These are phyloP conservation scores for Leucocoprinus birnbaumii DNA, from an alignment of 768 basidiomycete genomes.

Conservation along the genomic window DNA sequence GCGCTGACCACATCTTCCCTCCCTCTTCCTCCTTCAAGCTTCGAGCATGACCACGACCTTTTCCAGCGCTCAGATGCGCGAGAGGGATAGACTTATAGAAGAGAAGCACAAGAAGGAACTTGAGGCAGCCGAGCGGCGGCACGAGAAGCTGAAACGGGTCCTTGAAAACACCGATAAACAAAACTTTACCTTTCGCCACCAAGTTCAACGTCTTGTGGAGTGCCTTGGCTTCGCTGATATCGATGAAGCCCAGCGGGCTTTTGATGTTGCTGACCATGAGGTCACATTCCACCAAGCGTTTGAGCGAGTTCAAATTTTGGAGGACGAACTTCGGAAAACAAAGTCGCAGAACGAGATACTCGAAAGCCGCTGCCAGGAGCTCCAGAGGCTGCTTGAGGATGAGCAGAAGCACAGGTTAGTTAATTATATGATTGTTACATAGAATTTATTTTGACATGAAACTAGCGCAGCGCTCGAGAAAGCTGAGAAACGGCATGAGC, in stretches of 20 bases:
- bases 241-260: conserved; percentile 37
- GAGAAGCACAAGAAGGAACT: conserved; percentile 28
- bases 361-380: conserved; percentile 17
- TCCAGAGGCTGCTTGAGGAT: conserved; percentile 20
- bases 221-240: conserved; percentile 42
- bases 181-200: conserved; percentile 33
- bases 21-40: too few relatives aligned
- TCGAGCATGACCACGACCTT: conserved; percentile 17
- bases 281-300: conserved; percentile 32
- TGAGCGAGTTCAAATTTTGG: conserved; percentile 29
- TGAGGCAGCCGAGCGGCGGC: conserved; percentile 20
- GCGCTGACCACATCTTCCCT: too few relatives aligned
- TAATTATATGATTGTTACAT: too few relatives aligned
- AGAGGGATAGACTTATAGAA: conserved; percentile 30
- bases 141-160: conserved; percentile 25
- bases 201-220: conserved; percentile 34
- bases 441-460: too few relatives aligned
- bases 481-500: conserved; percentile 10
- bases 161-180: conserved; percentile 30
- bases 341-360: conserved; percentile 22
- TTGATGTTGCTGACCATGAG: conserved; percentile 34
- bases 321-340: conserved; percentile 23
- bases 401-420: conserved; percentile 1
- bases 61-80: conserved; percentile 26
- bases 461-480: conserved; percentile 6